Evolutionary conservation across 345 rosid genomes (phyloP), one percentile per base, ranked within the genome.

Genomic region (Hypericum androsaemum): DNA sequence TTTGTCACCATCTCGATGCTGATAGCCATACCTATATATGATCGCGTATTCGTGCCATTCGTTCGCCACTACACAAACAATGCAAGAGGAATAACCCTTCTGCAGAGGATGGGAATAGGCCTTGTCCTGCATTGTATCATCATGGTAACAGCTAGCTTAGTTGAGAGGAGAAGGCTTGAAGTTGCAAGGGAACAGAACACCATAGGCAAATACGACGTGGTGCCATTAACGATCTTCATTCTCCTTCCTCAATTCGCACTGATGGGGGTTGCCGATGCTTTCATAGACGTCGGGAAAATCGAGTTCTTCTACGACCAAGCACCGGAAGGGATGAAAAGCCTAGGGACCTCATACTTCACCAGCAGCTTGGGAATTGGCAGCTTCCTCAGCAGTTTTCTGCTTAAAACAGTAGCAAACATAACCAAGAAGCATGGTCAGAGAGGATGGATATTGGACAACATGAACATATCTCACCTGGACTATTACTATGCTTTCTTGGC

Each of bases 51-150:
- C 22, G 50, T 46, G 6, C 50, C 50, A 13, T 17, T 32, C 8
- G 12, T 32, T 32, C 15, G 50, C 28, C 28, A 7, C 7, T 46
- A 14, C 50, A 46, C 50, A 2, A 1, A 14, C 0, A 46, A 46
- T 14, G 28, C 50, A 3, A 46, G 50, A 46, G 50, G 50, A 32
- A 46, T 46, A 17, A 46, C 28, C 14, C 16, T 49, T 7, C 53
- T 49, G 38, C 53, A 49, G 7, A 49, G 53, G 39, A 49, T 49
- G 53, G 53, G 53, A n/a, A 49, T 49, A 11, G 53, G 53, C 39
- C 38, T 49, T 28, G 9, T 49, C 38, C 6, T 49, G 39, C 53
- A 49, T 22, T 11, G 9, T 11, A 17, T 49, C 38, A 49, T 37
- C 8, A 12, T 49, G 32, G 12, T 37, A 5, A n/a, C 12, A 9